Evolutionary conservation across 139 green algal species (phyloP), one percentile per base, ranked within the genome.

Genomic region (Dunaliella sp.): DNA sequence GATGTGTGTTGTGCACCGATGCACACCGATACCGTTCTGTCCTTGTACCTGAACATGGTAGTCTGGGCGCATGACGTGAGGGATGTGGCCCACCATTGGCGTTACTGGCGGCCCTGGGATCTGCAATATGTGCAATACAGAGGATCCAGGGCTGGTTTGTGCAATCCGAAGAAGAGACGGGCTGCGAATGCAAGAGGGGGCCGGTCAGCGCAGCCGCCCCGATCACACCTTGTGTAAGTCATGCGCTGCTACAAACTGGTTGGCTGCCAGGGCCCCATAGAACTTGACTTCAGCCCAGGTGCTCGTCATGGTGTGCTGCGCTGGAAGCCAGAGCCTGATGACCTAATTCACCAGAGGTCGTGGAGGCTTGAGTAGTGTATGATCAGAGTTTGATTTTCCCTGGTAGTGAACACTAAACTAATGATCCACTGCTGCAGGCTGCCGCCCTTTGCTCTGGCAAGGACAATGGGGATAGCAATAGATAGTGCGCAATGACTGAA

Each of bases 21-120:
- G 58, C 24, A 74, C 21, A 74, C 58, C 58, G 24, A 30, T 21
- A 21, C 21, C 21, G 58, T 24, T 30, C 58, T 74, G 58, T 24
- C 21, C 58, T 74, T 24, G 58, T 32, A 90, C 90, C 83, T 93
- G 88, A 36, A 91, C 86, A 84, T 93, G 88, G 83, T 93, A 93
- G 87, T 93, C 90, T 1, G 86, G 88, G 22, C 90, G 85, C 86
- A 91, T 87, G 72, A 93, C 81, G 34, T 90, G 65, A 1, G 86
- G 89, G 74, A 93, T 93, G 87, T 93, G 85, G 34, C 90, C 90
- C 57, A 90, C n/a, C 1, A 32, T 80, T 0, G 24, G 80, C 7
- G 74, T 31, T 1, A 80, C 83, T 2, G 24, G 38, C 1, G 87
- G 87, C 0, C 87, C 87, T 2, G 87, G 87, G 31, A 89, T 82